Conservation (phyloP, 208 protist genomes). For the Trypanosomatidae sp. region DNA sequence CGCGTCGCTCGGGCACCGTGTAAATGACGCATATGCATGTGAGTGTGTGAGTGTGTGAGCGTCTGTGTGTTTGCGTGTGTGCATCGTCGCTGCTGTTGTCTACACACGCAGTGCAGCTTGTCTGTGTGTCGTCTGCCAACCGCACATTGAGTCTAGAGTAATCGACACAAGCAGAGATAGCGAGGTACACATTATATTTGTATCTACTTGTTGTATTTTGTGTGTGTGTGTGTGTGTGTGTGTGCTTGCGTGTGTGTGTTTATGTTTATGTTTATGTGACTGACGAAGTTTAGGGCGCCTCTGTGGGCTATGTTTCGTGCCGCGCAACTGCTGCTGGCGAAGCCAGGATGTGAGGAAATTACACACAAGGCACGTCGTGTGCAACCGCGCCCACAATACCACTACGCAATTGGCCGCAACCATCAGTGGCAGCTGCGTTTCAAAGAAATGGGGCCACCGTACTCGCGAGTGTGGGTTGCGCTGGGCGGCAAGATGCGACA, state of each 20-base stretch:
- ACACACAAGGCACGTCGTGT: constrained; percentile 53
- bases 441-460: constrained; percentile 81
- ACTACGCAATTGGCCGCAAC: constrained; percentile 62
- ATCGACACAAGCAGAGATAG: no score
- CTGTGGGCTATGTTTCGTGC: constrained; percentile 39
- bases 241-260: not conserved
- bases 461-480: constrained; percentile 79
- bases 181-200: no score
- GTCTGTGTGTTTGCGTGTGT: no score
- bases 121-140: no score
- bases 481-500: constrained; percentile 85
- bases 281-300: constrained; percentile 39
- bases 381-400: constrained; percentile 50
- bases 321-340: constrained; percentile 33
- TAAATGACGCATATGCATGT: no score
- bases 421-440: constrained; percentile 82
- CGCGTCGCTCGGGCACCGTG: no score
- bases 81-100: no score
- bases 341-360: constrained; percentile 77
- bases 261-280: not conserved
- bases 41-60: no score
- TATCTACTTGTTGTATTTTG: no score
- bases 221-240: not conserved
- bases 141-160: no score
- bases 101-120: no score